phyloP scores from a whole-genome alignment of 169 alveolate species.

The Nephromyces sp. region DNA sequence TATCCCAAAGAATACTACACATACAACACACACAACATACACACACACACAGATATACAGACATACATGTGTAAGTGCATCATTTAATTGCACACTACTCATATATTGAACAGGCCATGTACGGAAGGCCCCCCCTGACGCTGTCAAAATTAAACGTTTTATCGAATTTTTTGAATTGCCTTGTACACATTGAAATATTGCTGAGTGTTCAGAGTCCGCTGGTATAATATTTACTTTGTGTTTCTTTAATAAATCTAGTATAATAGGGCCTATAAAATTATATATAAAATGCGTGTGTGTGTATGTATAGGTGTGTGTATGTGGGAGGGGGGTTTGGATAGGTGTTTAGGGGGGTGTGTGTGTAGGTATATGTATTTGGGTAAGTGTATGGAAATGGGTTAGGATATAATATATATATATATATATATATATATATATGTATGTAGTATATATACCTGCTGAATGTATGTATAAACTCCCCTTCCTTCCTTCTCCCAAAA shows the following conservation, averaged over 20 bases:
- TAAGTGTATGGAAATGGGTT: too few relatives aligned
- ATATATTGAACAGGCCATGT: slow-evolving; percentile 14
- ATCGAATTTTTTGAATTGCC: slow-evolving; percentile 7
- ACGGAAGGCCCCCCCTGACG: slow-evolving; percentile 37
- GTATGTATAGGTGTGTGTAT: too few relatives aligned
- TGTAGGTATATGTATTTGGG: too few relatives aligned
- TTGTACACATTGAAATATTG: slow-evolving; percentile 65
- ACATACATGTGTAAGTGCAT: slow-evolving; percentile 31
- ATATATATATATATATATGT: too few relatives aligned
- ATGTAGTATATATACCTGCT: too few relatives aligned
- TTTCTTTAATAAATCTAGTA: not conserved
- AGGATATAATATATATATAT: too few relatives aligned
- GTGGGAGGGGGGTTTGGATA: too few relatives aligned
- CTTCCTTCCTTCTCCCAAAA: too few relatives aligned
- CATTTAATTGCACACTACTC: slow-evolving; percentile 6
- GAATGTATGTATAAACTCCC: too few relatives aligned
- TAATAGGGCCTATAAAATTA: not conserved
- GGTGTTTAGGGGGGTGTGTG: too few relatives aligned
- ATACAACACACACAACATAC: not conserved
- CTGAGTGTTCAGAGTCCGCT: slow-evolving; percentile 73
- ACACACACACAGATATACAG: slow-evolving; percentile 8
- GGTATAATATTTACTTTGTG: slow-evolving; percentile 42
- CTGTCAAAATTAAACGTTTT: slow-evolving; percentile 11
- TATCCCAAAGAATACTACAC: not conserved
- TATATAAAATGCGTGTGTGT: not conserved